These are phyloP conservation scores for Trichoderma arundinaceum DNA, from an alignment of 2,329 filamentous ascomycete genomes.

Conservation along the genomic window DNA sequence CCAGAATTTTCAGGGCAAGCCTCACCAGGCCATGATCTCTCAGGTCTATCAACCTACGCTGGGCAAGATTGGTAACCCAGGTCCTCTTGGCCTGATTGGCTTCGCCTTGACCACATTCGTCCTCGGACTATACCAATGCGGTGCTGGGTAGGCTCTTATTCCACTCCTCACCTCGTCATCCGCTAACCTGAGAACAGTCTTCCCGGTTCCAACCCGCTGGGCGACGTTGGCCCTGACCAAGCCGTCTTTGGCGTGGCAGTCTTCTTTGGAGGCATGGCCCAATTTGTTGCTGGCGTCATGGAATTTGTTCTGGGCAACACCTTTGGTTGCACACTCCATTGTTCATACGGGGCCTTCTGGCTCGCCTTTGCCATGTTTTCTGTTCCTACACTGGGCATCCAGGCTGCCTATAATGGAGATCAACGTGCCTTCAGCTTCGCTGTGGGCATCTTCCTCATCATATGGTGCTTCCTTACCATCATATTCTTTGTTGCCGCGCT, in stretches of 20 bases:
- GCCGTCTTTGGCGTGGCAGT: slow-evolving; percentile 47
- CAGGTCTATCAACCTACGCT: slow-evolving; percentile 45
- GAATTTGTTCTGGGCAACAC: slow-evolving; percentile 63
- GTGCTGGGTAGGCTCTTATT: slow-evolving; percentile 51
- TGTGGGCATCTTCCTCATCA: slow-evolving; percentile 63
- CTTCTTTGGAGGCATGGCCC: slow-evolving; percentile 69
- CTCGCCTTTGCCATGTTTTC: slow-evolving; percentile 64
- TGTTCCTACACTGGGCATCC: slow-evolving; percentile 58
- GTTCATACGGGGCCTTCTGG: slow-evolving; percentile 68
- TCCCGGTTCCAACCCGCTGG: slow-evolving; percentile 44
- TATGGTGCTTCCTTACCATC: slow-evolving; percentile 65
- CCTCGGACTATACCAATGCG: slow-evolving; percentile 55
- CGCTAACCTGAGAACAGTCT: slow-evolving; percentile 37
- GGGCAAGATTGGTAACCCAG: slow-evolving; percentile 62
- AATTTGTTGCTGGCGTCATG: slow-evolving; percentile 69
- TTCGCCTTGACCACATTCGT: slow-evolving; percentile 71
- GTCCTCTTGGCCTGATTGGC: slow-evolving; percentile 64
- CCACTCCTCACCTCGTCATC: background rate
- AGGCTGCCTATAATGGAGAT: slow-evolving; percentile 49
- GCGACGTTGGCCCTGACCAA: slow-evolving; percentile 44
- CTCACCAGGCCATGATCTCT: slow-evolving; percentile 45
- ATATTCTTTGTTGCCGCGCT: slow-evolving; percentile 62
- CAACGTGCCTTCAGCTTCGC: slow-evolving; percentile 53
- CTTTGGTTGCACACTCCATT: slow-evolving; percentile 66
- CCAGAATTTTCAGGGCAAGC: slow-evolving; percentile 32